Evolutionary conservation across 306 rosid genomes (phyloP), one percentile per base, ranked within the genome.

Genomic region (Cicer yamashitae): DNA sequence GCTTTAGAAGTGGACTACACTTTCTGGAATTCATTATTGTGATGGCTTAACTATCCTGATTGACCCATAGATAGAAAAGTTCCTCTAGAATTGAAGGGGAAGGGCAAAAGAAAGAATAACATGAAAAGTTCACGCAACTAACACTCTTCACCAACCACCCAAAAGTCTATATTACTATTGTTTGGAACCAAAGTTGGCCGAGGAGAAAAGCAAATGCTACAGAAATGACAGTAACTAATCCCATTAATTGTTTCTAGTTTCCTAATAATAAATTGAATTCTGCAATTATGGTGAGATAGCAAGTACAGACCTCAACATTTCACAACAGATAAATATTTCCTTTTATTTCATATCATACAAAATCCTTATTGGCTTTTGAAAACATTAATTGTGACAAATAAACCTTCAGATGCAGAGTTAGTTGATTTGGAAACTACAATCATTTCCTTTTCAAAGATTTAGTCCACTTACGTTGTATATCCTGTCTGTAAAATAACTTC

Each of bases 401-500:
- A 77, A 58, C 48, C 51, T 64, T 79, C 34, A 25, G 9, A 67
- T 57, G 72, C n/a, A 39, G 8, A 67, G 50, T 44, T 71, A 71
- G 57, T 43, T 37, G 54, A 41, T 60, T 22, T 52, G 60, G 7
- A 17, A 40, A 44, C 46, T 40, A 34, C 44, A 37, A 15, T 18
- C 20, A 10, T 58, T 37, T 52, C 52, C 73, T 41, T 65, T 51
- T 22, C 44, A 4, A 71, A 56, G 51, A 60, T 70, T 52, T 65
- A 13, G 45, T 18, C 61, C 62, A 61, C 98, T 91, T 84, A 94
- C 98, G 92, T 90, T 82, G 97, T 94, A 86, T 91, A 96, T 41
- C 98, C 98, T 63, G 96, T 94, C 83, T 94, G 97, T 62, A 91
- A 88, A 79, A 94, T 87, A 79, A 93, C 98, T 88, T 93, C 98